These are phyloP conservation scores for Ceratocystis destructans DNA, from an alignment of 2,329 filamentous ascomycete species.

Conservation along the genomic window DNA sequence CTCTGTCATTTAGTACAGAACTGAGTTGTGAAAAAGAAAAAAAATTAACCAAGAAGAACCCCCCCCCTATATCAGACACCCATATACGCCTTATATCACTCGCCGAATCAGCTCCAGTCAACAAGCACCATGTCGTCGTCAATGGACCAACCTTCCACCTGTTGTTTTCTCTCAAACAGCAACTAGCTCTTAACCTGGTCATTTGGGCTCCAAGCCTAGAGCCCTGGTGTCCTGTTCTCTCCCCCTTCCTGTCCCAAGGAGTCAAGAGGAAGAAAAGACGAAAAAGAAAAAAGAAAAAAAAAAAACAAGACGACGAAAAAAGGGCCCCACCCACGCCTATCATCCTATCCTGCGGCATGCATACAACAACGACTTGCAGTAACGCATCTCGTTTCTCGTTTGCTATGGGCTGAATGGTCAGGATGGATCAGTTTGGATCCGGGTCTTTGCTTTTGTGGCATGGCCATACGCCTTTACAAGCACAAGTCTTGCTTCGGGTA, in stretches of 20 bases:
- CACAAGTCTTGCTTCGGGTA: conserved; percentile 1
- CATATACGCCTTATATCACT: neutral
- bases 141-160: neutral
- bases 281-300: neutral
- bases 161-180: neutral
- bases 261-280: neutral
- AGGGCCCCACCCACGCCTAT: neutral
- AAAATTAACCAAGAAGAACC: neutral
- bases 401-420: conserved; percentile 4
- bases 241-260: neutral
- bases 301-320: neutral
- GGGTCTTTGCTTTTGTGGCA: conserved; percentile 3
- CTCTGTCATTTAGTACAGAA: neutral
- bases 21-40: neutral
- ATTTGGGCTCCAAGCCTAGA: neutral
- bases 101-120: neutral
- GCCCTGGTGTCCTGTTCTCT: neutral
- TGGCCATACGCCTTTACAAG: neutral
- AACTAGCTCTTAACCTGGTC: neutral
- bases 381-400: neutral
- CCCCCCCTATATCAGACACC: neutral
- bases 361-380: neutral
- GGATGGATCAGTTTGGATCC: neutral
- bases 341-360: neutral
- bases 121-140: neutral